Evolutionary conservation across 352 stramenopile genomes (phyloP).

Genomic region (Ophiocytium majus): DNA sequence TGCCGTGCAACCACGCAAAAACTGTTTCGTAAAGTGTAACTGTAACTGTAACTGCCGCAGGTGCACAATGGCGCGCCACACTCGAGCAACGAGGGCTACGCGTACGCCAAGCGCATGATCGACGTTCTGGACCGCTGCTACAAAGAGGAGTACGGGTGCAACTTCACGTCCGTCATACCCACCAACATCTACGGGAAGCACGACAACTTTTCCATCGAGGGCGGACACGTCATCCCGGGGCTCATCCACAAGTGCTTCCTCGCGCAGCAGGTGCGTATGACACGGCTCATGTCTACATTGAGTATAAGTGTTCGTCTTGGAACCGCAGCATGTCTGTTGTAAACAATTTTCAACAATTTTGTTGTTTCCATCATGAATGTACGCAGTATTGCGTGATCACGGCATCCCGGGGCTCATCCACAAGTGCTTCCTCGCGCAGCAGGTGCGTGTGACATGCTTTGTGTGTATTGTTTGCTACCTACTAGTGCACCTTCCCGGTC

Average conservation of each 20-base stretch:
- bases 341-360: too few relatives aligned
- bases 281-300: too few relatives aligned
- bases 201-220: conserved; percentile 94
- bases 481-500: too few relatives aligned
- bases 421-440: conserved; percentile 95
- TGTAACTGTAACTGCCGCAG: conserved; percentile 59
- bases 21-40: not conserved
- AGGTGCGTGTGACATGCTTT: too few relatives aligned
- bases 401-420: conserved; percentile 97
- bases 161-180: conserved; percentile 97
- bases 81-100: conserved; percentile 79
- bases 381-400: too few relatives aligned
- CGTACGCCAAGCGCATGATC: conserved; percentile 97
- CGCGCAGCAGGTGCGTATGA: conserved; percentile 85
- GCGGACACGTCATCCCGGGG: conserved; percentile 94
- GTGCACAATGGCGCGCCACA: conserved; percentile 60
- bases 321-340: too few relatives aligned
- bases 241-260: conserved; percentile 98
- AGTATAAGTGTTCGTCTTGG: too few relatives aligned
- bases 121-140: conserved; percentile 97
- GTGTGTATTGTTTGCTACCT: too few relatives aligned
- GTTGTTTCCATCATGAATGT: too few relatives aligned
- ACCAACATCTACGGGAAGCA: conserved; percentile 98
- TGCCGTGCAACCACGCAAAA: not conserved
- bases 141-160: conserved; percentile 88